These are phyloP conservation scores for Phaeosphaeriaceae sp. DNA, from an alignment of 2,329 filamentous ascomycete genomes.

Conservation along the genomic window DNA sequence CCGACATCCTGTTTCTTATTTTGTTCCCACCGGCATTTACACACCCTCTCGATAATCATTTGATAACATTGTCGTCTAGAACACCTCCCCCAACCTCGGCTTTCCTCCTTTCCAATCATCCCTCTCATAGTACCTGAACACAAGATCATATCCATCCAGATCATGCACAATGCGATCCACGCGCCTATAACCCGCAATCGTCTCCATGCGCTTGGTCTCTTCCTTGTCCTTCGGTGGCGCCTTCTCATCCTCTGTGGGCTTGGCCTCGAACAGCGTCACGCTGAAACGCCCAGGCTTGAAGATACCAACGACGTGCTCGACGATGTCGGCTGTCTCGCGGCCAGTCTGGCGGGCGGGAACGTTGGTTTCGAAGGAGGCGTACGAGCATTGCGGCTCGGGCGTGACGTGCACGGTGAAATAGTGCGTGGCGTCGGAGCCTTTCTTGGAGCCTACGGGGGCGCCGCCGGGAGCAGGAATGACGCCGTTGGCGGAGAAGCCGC, in stretches of 20 bases:
- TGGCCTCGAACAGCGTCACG: slow-evolving; percentile 94
- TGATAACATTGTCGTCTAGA: too few relatives aligned
- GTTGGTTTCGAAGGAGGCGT: slow-evolving; percentile 98
- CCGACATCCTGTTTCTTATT: too few relatives aligned
- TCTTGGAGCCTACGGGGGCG: slow-evolving; percentile 54
- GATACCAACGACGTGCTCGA: slow-evolving; percentile 92
- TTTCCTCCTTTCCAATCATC: slow-evolving; percentile 77
- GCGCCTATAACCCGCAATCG: slow-evolving; percentile 83
- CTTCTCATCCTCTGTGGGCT: slow-evolving; percentile 60
- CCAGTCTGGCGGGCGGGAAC: slow-evolving; percentile 89
- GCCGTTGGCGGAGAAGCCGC: slow-evolving; percentile 96
- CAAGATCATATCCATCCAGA: slow-evolving; percentile 94
- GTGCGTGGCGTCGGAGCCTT: slow-evolving; percentile 60
- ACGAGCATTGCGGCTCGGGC: slow-evolving; percentile 95
- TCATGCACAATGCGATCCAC: slow-evolving; percentile 97
- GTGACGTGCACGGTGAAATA: slow-evolving; percentile 99
- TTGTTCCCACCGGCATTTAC: too few relatives aligned
- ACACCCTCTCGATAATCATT: too few relatives aligned
- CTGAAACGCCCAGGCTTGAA: slow-evolving; percentile 98
- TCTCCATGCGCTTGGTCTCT: slow-evolving; percentile 69
- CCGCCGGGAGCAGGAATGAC: slow-evolving; percentile 78
- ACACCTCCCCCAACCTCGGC: slow-evolving; percentile 65
- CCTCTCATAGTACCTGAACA: slow-evolving; percentile 95
- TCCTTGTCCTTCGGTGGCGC: slow-evolving; percentile 38
- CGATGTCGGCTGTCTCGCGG: slow-evolving; percentile 85